A percentile compares a stretch with the other conserved stretches of the same genome.
These are phyloP conservation scores for Globisporangium lucens DNA, from an alignment of 352 stramenopile genomes.

Conservation along the genomic window DNA sequence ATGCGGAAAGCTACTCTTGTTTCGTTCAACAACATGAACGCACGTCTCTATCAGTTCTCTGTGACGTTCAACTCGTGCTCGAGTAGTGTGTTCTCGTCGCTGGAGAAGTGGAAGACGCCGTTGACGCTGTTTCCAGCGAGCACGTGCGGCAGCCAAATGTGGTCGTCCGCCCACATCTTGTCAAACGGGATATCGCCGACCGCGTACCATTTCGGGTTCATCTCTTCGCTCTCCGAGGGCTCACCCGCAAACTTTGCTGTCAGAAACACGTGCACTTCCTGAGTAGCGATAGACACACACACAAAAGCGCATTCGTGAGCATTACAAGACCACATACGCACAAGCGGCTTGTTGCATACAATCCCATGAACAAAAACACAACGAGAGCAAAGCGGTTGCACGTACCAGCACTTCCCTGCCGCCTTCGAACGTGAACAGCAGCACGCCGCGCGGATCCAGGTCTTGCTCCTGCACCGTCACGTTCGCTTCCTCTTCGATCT, in stretches of 20 bases:
- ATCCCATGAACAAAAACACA: neutral
- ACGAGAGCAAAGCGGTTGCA: neutral
- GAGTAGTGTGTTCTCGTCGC: slow-evolving; percentile 68
- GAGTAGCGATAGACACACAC: neutral
- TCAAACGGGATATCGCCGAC: slow-evolving; percentile 61
- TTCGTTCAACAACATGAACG: neutral
- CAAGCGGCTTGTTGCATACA: neutral
- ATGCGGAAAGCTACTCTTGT: slow-evolving; percentile 61
- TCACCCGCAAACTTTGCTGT: slow-evolving; percentile 57
- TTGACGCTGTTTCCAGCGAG: slow-evolving; percentile 61
- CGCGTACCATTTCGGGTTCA: slow-evolving; percentile 82
- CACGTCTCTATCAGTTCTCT: slow-evolving; percentile 15
- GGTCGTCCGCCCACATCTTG: slow-evolving; percentile 88
- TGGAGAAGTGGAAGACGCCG: slow-evolving; percentile 70
- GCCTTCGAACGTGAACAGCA: slow-evolving; percentile 66
- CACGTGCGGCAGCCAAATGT: slow-evolving; percentile 77
- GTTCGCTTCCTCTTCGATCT: slow-evolving; percentile 72
- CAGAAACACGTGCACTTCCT: slow-evolving; percentile 86
- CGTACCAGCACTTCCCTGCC: slow-evolving; percentile 55
- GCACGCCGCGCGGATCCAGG: slow-evolving; percentile 29
- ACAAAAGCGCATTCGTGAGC: neutral
- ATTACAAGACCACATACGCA: neutral
- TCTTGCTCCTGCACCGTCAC: slow-evolving; percentile 36
- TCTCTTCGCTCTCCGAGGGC: slow-evolving; percentile 86
- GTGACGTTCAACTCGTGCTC: slow-evolving; percentile 33